phyloP scores from a whole-genome alignment of 225 moss, liverwort and hornwort species.

The Thuidium tamariscinum region DNA sequence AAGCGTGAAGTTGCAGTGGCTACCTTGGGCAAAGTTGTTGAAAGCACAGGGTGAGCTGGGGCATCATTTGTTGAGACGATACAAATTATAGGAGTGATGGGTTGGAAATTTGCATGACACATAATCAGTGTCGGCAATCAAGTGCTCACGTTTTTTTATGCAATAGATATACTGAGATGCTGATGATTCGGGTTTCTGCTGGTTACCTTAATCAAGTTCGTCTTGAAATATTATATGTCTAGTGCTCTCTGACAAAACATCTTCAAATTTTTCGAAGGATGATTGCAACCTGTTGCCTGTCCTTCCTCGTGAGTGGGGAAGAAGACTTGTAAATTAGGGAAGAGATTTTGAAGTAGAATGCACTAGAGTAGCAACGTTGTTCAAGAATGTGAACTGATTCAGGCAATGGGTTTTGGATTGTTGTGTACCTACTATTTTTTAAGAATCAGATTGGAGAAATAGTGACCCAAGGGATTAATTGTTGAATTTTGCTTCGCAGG shows the following conservation, averaged over 20 bases:
- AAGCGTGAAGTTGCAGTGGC: constrained; percentile 96
- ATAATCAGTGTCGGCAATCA: background rate
- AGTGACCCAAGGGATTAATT: background rate
- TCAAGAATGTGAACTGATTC: background rate
- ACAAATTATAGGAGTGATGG: background rate
- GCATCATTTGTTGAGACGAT: background rate
- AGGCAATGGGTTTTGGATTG: background rate
- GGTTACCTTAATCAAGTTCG: background rate
- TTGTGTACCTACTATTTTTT: background rate
- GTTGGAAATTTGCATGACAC: background rate
- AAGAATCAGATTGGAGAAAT: background rate
- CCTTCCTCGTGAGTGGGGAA: background rate
- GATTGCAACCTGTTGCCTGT: background rate
- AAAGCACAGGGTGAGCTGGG: constrained; percentile 82
- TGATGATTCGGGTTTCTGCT: background rate
- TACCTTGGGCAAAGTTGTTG: constrained; percentile 88
- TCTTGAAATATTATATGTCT: background rate
- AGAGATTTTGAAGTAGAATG: background rate
- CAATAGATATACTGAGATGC: background rate
- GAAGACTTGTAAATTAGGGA: background rate
- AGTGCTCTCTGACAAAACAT: background rate
- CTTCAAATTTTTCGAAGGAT: background rate
- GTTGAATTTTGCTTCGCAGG: constrained; percentile 30
- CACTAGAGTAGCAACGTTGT: background rate
- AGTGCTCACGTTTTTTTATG: background rate